Base-by-base conservation (phyloP, 2,329 filamentous ascomycete species). In the Neonectria magnoliae region DNA sequence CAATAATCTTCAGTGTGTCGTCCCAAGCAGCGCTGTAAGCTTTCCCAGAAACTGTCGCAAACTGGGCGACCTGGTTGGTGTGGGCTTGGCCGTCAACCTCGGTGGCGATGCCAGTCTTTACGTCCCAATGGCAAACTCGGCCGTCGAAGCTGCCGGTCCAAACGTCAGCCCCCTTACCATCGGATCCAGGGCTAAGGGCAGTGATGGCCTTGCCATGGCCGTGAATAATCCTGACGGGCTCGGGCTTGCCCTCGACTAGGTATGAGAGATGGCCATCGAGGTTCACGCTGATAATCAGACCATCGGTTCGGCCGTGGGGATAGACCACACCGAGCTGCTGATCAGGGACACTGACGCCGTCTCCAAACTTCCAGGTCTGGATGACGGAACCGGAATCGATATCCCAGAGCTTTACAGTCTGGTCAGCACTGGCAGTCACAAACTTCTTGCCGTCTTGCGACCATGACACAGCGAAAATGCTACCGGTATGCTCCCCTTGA, bases 251-350 rank as follows among this genome's bases (percentile, higher is more conserved):
- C 75, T 93, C 88, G 11, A 88, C 84, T 47, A 98, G 85, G 79
- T 99, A 99, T 78, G 93, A 97, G 64, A 99, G 88, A 76, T 98
- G 93, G 25, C 96, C 96, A 55, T 90, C 90, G 20, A 98, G 85
- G 72, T 93, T 96, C 69, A 98, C 83, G 78, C 93, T 97, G 78
- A 99, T 94, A 68, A 99, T 89, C 65, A 98, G 83, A 31, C 92
- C 93, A 76, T 99, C 96, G 57, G 83, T 91, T 68, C 95, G 88
- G 52, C 92, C 92, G 51, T 89, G 85, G 1, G 94, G 93, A 90
- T 94, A 97, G 10, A 96, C 93, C 6, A 99, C 93, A 57, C 96
- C 96, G 33, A 98, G 93, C 77, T 99, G 96, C 79, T 99, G 96
- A 76, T 98, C 87, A 4, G 86, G 85, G 41, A 98, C 84, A 76